These are phyloP conservation scores for Ustilago bromivora DNA, from an alignment of 1,284 basidiomycete species.

Conservation along the genomic window DNA sequence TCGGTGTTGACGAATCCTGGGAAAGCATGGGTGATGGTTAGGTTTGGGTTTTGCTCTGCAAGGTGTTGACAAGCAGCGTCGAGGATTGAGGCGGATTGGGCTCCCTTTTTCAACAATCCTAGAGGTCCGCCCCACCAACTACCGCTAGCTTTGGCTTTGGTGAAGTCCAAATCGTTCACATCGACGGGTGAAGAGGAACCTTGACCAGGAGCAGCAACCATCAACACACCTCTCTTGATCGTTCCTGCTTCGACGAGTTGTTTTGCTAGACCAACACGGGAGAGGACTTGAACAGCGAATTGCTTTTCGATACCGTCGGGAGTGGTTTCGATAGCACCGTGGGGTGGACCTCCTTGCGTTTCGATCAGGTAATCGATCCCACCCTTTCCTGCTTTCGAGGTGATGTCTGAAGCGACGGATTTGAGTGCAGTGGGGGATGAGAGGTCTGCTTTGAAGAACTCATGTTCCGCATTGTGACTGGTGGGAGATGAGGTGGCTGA, in stretches of 20 bases:
- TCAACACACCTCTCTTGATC: conserved; percentile 64
- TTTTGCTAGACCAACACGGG: conserved; percentile 69
- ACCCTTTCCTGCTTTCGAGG: conserved; percentile 43
- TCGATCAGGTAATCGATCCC: conserved; percentile 70
- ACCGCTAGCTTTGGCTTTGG: conserved; percentile 43
- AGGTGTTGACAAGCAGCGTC: conserved; percentile 44
- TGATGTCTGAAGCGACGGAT: conserved; percentile 53
- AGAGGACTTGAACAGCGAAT: conserved; percentile 69
- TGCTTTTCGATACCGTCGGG: conserved; percentile 57
- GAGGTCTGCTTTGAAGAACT: conserved; percentile 70
- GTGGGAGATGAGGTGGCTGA: not conserved
- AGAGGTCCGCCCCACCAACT: conserved; percentile 45
- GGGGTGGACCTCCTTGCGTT: conserved; percentile 66
- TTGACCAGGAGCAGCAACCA: conserved; percentile 65
- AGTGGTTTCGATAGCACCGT: conserved; percentile 24
- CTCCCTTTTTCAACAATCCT: conserved; percentile 39
- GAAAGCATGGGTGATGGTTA: conserved; percentile 59
- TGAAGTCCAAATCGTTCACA: conserved; percentile 63
- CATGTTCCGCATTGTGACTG: conserved; percentile 13
- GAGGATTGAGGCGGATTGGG: conserved; percentile 41
- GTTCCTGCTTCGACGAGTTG: conserved; percentile 62
- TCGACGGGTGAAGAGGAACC: conserved; percentile 49
- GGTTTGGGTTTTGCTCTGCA: conserved; percentile 49
- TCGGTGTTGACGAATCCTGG: conserved; percentile 64
- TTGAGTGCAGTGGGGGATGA: conserved; percentile 60